Percentiles rank a stretch among this genome's conserved stretches.
Evolutionary conservation across 2,329 filamentous ascomycete species (phyloP).

Genomic region (Neonectria hederae): DNA sequence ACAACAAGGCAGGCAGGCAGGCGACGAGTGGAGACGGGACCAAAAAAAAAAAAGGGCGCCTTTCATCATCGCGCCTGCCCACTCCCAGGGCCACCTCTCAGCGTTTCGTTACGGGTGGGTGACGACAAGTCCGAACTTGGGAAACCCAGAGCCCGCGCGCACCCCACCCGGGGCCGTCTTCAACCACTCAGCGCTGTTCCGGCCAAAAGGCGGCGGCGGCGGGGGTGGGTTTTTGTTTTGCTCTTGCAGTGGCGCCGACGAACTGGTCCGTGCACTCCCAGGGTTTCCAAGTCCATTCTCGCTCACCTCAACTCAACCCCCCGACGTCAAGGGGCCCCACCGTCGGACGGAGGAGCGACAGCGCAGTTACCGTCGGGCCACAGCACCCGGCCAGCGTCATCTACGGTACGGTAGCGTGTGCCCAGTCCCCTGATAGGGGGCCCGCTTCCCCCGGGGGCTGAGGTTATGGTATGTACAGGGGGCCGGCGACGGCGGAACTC

Average conservation of each 20-base stretch:
- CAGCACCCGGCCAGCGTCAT: neutral
- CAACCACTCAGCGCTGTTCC: neutral
- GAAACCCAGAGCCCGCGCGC: too few species aligned
- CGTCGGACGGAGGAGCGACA: neutral
- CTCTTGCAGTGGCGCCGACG: neutral
- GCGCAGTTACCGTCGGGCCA: neutral
- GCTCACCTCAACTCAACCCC: neutral
- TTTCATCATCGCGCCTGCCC: slow-evolving; percentile 1
- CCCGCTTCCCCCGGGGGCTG: neutral
- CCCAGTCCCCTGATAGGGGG: neutral
- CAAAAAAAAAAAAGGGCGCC: neutral
- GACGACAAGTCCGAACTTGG: neutral
- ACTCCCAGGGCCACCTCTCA: neutral
- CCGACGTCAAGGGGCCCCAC: neutral
- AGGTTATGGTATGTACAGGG: neutral
- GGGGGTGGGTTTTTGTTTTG: too few species aligned
- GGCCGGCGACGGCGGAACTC: neutral
- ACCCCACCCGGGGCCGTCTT: too few species aligned
- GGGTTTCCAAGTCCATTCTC: neutral
- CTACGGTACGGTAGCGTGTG: neutral
- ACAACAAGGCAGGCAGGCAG: neutral
- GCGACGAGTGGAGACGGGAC: neutral
- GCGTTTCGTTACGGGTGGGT: neutral
- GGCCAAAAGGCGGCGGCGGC: neutral
- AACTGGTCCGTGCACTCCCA: neutral